These are phyloP conservation scores for Kockiozyma suomiensis DNA, from an alignment of 805 yeast genomes.

Conservation along the genomic window DNA sequence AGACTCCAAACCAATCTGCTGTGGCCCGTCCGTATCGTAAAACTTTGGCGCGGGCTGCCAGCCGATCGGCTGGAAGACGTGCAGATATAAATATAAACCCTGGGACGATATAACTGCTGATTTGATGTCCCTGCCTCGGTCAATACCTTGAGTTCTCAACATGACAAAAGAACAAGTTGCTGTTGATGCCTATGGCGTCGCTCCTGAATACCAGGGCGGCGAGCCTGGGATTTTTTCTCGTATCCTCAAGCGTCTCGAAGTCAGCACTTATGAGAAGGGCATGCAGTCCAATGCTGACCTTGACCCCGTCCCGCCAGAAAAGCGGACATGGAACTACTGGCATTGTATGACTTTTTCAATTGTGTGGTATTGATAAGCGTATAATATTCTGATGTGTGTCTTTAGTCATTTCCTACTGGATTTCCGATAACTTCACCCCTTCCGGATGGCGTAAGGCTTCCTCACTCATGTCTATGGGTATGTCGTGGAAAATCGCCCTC, in stretches of 20 bases:
- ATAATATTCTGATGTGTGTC: too few relatives aligned
- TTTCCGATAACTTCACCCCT: constrained; percentile 30
- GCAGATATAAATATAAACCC: too few relatives aligned
- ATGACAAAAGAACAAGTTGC: constrained; percentile 3
- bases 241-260: constrained; percentile 13
- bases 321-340: constrained; percentile 33
- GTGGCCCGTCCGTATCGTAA: too few relatives aligned
- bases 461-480: constrained; percentile 31
- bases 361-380: too few relatives aligned
- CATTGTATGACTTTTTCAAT: too few relatives aligned
- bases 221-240: background rate
- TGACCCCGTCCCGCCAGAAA: constrained; percentile 32
- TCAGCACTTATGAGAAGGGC: constrained; percentile 7
- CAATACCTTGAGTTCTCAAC: background rate
- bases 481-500: constrained; percentile 33
- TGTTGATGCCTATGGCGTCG: background rate
- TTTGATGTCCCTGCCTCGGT: too few relatives aligned
- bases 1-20: too few relatives aligned
- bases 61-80: too few relatives aligned
- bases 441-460: constrained; percentile 36
- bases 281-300: constrained; percentile 22
- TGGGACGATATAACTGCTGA: too few relatives aligned
- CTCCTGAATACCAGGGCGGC: background rate
- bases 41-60: too few relatives aligned
- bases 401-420: constrained; percentile 27